A percentile compares a stretch with the other conserved stretches of the same genome.
Evolutionary conservation across 768 basidiomycete genomes (phyloP).

Genomic region (Mycena capillaripes): DNA sequence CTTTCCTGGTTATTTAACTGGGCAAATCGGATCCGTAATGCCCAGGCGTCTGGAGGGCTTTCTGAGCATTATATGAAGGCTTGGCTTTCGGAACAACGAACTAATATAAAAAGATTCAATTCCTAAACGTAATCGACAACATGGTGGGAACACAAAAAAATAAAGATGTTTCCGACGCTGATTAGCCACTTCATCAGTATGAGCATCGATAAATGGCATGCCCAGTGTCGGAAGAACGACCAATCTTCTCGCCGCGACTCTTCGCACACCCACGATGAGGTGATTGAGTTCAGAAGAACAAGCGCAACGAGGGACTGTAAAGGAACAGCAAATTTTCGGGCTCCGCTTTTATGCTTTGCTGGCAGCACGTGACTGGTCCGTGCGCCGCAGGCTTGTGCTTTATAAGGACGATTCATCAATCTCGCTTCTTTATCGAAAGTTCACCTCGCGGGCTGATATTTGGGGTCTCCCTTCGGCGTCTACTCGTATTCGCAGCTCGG

Average conservation of each 20-base stretch:
- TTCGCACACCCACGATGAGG: conserved; percentile 36
- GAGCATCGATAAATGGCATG: conserved; percentile 71
- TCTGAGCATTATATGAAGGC: too few relatives aligned
- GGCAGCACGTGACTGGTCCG: conserved; percentile 57
- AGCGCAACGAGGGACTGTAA: conserved; percentile 49
- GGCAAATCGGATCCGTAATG: too few relatives aligned
- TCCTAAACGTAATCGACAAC: neutral
- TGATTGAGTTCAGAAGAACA: conserved; percentile 37
- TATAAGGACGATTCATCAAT: conserved; percentile 20
- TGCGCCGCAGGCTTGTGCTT: conserved; percentile 55
- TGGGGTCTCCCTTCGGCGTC: conserved; percentile 63
- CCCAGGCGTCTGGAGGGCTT: too few relatives aligned
- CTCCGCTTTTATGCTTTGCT: conserved; percentile 41
- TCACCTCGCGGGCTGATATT: conserved; percentile 82
- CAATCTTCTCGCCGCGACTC: conserved; percentile 62
- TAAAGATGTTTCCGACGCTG: conserved; percentile 72
- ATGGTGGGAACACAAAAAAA: neutral
- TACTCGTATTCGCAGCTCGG: conserved; percentile 38
- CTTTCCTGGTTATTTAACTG: too few relatives aligned
- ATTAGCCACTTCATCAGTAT: conserved; percentile 75
- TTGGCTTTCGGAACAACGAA: neutral
- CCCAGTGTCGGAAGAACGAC: conserved; percentile 69
- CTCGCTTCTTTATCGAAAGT: conserved; percentile 68
- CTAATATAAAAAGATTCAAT: neutral
- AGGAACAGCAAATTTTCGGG: conserved; percentile 5